Evolutionary conservation across 768 basidiomycete genomes (phyloP).

Genomic region (Phaeolepiota aurea): DNA sequence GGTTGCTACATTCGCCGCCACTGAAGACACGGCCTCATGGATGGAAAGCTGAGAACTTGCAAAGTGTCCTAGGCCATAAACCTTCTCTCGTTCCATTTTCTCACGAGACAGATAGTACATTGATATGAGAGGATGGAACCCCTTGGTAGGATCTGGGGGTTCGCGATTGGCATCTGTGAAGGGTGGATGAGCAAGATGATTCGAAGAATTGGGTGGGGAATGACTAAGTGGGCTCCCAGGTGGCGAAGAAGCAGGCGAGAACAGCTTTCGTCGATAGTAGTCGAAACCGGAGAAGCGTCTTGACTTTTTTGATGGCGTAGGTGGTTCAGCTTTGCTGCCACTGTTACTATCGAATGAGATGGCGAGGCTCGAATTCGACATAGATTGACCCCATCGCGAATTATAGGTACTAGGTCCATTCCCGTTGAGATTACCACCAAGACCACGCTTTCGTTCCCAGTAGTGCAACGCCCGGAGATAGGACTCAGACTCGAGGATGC

Average conservation of each 20-base stretch:
- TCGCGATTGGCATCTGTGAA: slow-evolving; percentile 41
- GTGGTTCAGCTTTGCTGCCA: slow-evolving; percentile 28
- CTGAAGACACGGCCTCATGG: slow-evolving; percentile 9
- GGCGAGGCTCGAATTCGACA: slow-evolving; percentile 65
- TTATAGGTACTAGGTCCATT: slow-evolving; percentile 27
- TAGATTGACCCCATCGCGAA: slow-evolving; percentile 43
- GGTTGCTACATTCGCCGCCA: slow-evolving; percentile 6
- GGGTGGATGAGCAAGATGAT: slow-evolving; percentile 39
- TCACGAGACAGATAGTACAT: slow-evolving; percentile 96
- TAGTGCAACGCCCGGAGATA: slow-evolving; percentile 67
- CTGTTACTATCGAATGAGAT: slow-evolving; percentile 49
- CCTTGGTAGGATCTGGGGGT: slow-evolving; percentile 75
- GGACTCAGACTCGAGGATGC: slow-evolving; percentile 68
- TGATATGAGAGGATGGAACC: slow-evolving; percentile 91
- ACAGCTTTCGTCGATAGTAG: slow-evolving; percentile 87
- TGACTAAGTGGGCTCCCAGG: slow-evolving; percentile 32
- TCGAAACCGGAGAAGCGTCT: slow-evolving; percentile 95
- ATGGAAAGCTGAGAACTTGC: slow-evolving; percentile 84
- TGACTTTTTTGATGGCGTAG: slow-evolving; percentile 49
- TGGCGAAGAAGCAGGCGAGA: slow-evolving; percentile 50
- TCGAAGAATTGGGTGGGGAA: slow-evolving; percentile 55
- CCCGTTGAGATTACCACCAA: slow-evolving; percentile 17
- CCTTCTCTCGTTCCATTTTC: slow-evolving; percentile 89
- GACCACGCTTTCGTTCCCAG: slow-evolving; percentile 67
- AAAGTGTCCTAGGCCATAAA: slow-evolving; percentile 92